Base-by-base conservation (phyloP, 2,329 filamentous ascomycete species). In the Calonectria fujianensis region DNA sequence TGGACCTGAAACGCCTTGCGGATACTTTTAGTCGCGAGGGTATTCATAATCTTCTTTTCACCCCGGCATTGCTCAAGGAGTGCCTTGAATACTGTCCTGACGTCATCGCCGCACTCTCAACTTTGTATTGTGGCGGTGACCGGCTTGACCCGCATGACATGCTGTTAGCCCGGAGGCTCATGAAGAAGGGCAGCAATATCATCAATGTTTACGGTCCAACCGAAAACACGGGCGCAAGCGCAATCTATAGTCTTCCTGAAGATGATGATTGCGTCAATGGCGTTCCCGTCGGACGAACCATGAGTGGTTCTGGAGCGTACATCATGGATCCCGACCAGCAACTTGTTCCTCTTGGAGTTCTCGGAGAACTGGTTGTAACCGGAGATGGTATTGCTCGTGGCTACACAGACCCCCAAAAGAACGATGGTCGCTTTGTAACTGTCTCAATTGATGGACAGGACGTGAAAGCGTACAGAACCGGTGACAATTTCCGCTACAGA, bases 401-500 rank as follows among this genome's bases (percentile, higher is more conserved):
- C 11, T 41, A n/a, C 2, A 41, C 31, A 67, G 77, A 82, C 8
- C 61, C 82, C 24, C 54, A 65, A 6, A 70, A 68, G 20, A 84
- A 87, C 83, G 72, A 81, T 72, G 10, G 71, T 4, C 74, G 76
- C 0, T 84, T 83, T 20, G 77, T 84, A 29, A 24, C 66, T 68
- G 10, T 31, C n/a, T 18, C n/a, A 52, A 14, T 61, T 41, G 50
- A 1, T 20, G 32, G 5, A 7, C 39, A 14, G 74, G 72, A 2
- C 69, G 74, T 24, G 29, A 50, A 8, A 68, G 71, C 86, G 4
- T 90, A 89, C 75, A 86, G 85, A 73, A 89, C 88, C 1, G 88
- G 88, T 2, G 88, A 90, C 75, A 80, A 89, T 11, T 88, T 82
- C 1, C 81, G 80, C 32, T 88, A 88, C 48, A 81, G 85, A 24